Evolutionary conservation across 1,284 basidiomycete species (phyloP), one percentile per base, ranked within the genome.

Genomic region (Heterobasidion parviporum): DNA sequence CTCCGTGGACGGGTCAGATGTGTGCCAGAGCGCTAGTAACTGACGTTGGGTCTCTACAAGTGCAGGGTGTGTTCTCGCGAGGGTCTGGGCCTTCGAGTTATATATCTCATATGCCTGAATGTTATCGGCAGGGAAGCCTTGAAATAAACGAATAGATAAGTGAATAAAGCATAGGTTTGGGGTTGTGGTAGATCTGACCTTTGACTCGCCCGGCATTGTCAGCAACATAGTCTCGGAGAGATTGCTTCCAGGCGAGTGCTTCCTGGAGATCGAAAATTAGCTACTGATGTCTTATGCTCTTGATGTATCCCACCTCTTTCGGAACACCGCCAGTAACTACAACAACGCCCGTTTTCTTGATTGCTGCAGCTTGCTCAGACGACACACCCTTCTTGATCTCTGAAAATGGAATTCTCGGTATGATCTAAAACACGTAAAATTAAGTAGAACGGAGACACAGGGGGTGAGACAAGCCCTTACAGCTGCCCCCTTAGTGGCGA

Each of bases 61-160:
- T 9, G 71, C 71, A 0, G 75, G 74, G 60, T 86, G 82, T 0
- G 79, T 79, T 34, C 83, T 79, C 1, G 81, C 82, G 10, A 63
- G 61, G 1, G 82, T 75, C 67, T 89, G 86, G 7, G 79, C 63
- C 57, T 73, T 77, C 4, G 83, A 80, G 70, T 88, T 81, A 70
- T 89, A 90, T 4, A 90, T 64, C 63, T 90, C 87, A 63, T 79
- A 90, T 16, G 82, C 85, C 67, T 89, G 86, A 55, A 87, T 82
- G 60, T 89, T 77, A 50, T 82, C 76, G 1, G 73, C 68, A 0
- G 88, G 89, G 62, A 82, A 85, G 1, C 87, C 87, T 82, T 66
- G 63, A 33, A 52, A 52, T 33, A 9, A 32, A 15, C 15, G 50
- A 38, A 26, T 9, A 20, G 10, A 10, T 8, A 52, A 8, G 49